phyloP scores from a whole-genome alignment of 352 stramenopile species.

The Pythium utonaiense region DNA sequence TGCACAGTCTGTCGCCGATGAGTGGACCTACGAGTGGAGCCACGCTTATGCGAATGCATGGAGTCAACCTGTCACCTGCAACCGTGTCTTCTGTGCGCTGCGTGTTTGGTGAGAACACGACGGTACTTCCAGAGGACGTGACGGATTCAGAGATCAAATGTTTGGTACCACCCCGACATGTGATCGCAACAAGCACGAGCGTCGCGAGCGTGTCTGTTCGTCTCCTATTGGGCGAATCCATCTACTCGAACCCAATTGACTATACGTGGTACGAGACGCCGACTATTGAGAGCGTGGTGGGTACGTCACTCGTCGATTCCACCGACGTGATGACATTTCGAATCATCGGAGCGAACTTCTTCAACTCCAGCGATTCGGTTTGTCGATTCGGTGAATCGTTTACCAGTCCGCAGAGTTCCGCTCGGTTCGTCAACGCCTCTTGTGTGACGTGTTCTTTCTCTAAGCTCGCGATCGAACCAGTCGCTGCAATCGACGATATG shows the following conservation, averaged over 20 bases:
- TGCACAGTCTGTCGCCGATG: background rate
- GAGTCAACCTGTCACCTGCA: background rate
- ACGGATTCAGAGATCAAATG: background rate
- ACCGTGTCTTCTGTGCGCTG: background rate
- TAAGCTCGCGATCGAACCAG: background rate
- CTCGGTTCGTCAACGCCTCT: slow-evolving; percentile 6
- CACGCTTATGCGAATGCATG: background rate
- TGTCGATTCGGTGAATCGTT: slow-evolving; percentile 3
- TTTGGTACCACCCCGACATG: background rate
- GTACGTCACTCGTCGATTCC: background rate
- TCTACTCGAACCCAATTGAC: slow-evolving; percentile 5
- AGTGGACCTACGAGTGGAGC: background rate
- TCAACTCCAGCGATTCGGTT: slow-evolving; percentile 6
- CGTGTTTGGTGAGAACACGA: slow-evolving; percentile 7
- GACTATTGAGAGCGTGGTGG: background rate
- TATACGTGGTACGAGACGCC: background rate
- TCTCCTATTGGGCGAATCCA: background rate
- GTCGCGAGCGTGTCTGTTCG: background rate
- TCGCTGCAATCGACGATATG: background rate
- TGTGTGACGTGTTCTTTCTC: slow-evolving; percentile 3
- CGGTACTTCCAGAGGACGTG: background rate
- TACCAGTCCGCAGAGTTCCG: background rate
- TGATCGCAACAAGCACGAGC: background rate
- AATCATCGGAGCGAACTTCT: slow-evolving; percentile 2
- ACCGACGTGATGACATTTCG: background rate